phyloP scores from a whole-genome alignment of 1,284 basidiomycete genomes.

The Coriolopsis trogii region DNA sequence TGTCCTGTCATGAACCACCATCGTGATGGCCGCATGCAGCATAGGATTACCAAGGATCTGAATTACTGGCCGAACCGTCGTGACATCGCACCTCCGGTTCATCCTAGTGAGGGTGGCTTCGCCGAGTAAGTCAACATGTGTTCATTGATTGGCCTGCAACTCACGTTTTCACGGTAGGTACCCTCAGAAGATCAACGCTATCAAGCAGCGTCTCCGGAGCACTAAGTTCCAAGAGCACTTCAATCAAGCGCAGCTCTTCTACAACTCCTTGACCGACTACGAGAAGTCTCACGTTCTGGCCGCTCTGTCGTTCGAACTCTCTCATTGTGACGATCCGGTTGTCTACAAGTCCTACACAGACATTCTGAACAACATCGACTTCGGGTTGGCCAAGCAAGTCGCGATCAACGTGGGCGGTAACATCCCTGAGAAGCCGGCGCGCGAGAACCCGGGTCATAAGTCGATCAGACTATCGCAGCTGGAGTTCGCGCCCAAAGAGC shows the following conservation, averaged over 20 bases:
- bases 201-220: slow-evolving; percentile 70
- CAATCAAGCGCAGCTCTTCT: slow-evolving; percentile 75
- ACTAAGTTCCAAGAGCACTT: slow-evolving; percentile 77
- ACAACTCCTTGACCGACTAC: slow-evolving; percentile 69
- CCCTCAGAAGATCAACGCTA: slow-evolving; percentile 54
- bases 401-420: slow-evolving; percentile 65
- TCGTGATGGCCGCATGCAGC: slow-evolving; percentile 65
- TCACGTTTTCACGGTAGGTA: slow-evolving; percentile 36
- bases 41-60: slow-evolving; percentile 59
- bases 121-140: slow-evolving; percentile 45
- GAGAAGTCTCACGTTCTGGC: slow-evolving; percentile 70
- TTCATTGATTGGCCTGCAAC: neutral
- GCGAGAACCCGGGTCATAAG: slow-evolving; percentile 59
- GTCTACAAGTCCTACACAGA: slow-evolving; percentile 72
- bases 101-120: slow-evolving; percentile 59
- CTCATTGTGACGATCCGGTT: slow-evolving; percentile 73
- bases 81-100: slow-evolving; percentile 51
- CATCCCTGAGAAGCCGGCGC: slow-evolving; percentile 49
- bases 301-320: slow-evolving; percentile 79
- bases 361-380: slow-evolving; percentile 69
- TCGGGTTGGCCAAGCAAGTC: slow-evolving; percentile 67
- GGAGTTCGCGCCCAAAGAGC: slow-evolving; percentile 57
- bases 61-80: slow-evolving; percentile 83
- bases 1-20: slow-evolving; percentile 80
- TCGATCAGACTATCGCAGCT: slow-evolving; percentile 61